Evolutionary conservation across 1,284 basidiomycete genomes (phyloP).

Genomic region (Sutorius eximius): DNA sequence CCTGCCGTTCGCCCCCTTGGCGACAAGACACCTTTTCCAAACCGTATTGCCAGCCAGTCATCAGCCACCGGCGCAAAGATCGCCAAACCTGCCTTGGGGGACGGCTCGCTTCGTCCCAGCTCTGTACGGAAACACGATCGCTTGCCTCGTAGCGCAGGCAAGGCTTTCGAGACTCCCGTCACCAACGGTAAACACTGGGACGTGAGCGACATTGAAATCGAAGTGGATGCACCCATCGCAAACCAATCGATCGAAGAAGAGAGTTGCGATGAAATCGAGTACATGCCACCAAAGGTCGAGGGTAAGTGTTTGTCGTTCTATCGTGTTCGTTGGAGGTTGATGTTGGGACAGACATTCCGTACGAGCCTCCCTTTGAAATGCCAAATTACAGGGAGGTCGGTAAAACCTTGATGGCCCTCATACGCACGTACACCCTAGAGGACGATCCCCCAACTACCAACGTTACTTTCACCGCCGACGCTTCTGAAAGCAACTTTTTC

Average conservation of each 20-base stretch:
- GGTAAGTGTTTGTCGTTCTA: constrained; percentile 42
- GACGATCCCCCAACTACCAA: constrained; percentile 34
- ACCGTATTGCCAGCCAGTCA: constrained; percentile 43
- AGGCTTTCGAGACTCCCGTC: constrained; percentile 63
- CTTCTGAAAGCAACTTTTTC: constrained; percentile 30
- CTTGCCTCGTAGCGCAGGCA: constrained; percentile 41
- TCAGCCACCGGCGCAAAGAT: constrained; percentile 33
- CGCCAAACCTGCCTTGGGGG: constrained; percentile 33
- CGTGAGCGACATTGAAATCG: constrained; percentile 62
- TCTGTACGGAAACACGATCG: constrained; percentile 60
- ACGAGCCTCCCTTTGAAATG: constrained; percentile 54
- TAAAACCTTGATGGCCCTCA: constrained; percentile 41
- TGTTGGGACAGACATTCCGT: constrained; percentile 43
- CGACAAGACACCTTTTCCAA: constrained; percentile 57
- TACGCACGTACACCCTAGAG: constrained; percentile 41
- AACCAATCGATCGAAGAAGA: constrained; percentile 40
- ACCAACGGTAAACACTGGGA: constrained; percentile 75
- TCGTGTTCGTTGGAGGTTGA: constrained; percentile 1
- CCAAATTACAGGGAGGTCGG: constrained; percentile 60
- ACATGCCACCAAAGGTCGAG: constrained; percentile 69
- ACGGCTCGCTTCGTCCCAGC: constrained; percentile 52
- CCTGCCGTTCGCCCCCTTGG: constrained; percentile 47
- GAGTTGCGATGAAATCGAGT: constrained; percentile 72
- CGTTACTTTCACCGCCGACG: constrained; percentile 31
- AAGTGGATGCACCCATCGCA: constrained; percentile 31